Conservation (phyloP, 2,329 filamentous ascomycete species). For the Aspergillus pseudotamarii region DNA sequence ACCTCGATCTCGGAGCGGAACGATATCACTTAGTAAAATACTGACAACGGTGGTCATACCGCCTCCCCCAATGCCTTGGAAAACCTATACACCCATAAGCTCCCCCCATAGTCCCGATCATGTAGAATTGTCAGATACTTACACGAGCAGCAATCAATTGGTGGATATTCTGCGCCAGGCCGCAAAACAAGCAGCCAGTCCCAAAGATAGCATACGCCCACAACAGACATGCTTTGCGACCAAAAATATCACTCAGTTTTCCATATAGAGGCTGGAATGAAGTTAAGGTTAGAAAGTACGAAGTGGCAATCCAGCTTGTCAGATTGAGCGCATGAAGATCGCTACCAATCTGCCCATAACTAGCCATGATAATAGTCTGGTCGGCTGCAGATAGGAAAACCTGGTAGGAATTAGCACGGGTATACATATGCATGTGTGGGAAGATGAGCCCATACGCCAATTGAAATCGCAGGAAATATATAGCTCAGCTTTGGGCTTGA, state of each 20-base stretch:
- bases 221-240: conserved; percentile 56
- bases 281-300: conserved; percentile 72
- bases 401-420: conserved; percentile 42
- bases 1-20: conserved; percentile 69
- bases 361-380: conserved; percentile 76
- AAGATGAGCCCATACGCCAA: conserved; percentile 56
- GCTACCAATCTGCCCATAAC: conserved; percentile 76
- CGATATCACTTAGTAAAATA: conserved; percentile 71
- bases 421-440: neutral
- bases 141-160: conserved; percentile 67
- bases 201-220: conserved; percentile 58
- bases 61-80: conserved; percentile 68
- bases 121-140: conserved; percentile 34
- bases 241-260: conserved; percentile 63
- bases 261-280: conserved; percentile 71
- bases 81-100: conserved; percentile 40
- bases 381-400: conserved; percentile 74
- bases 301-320: conserved; percentile 74
- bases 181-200: conserved; percentile 54
- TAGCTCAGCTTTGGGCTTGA: conserved; percentile 56
- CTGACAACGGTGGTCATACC: conserved; percentile 72
- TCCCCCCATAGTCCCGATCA: conserved; percentile 30
- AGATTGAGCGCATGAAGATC: conserved; percentile 74
- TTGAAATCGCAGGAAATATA: conserved; percentile 63
- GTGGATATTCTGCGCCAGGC: conserved; percentile 63